Evolutionary conservation across 306 rosid genomes (phyloP).

Genomic region (Ziziphus jujuba): DNA sequence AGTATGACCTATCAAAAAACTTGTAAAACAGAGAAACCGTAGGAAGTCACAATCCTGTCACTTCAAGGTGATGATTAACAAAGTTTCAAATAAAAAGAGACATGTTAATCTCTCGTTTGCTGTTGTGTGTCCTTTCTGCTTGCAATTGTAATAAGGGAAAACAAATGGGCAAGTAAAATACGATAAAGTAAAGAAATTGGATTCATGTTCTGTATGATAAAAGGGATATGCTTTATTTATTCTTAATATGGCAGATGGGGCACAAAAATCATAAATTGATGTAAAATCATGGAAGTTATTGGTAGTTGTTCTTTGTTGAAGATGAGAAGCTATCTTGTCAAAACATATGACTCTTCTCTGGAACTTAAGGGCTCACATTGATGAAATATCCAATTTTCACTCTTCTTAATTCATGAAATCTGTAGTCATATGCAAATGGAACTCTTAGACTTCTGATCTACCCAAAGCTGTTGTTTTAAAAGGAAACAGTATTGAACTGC

Average conservation of each 20-base stretch:
- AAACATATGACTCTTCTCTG: too few relatives aligned
- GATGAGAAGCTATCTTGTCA: neutral
- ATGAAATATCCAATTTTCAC: neutral
- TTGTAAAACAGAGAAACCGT: neutral
- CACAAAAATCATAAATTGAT: neutral
- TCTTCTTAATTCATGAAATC: neutral
- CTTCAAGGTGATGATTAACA: neutral
- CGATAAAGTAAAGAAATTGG: too few relatives aligned
- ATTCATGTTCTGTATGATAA: too few relatives aligned
- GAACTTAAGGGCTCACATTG: neutral
- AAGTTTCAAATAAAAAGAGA: neutral
- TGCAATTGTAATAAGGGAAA: too few relatives aligned
- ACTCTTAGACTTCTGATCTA: too few relatives aligned
- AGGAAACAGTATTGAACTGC: conserved; percentile 7
- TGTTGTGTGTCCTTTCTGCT: neutral
- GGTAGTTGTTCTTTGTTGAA: neutral
- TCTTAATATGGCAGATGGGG: neutral
- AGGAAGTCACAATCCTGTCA: neutral
- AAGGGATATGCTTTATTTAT: neutral
- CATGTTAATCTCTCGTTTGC: neutral
- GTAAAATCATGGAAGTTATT: neutral
- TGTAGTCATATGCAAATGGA: neutral
- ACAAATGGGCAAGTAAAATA: too few relatives aligned
- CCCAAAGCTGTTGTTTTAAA: neutral
- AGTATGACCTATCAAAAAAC: neutral